Conservation (phyloP, 306 rosid species). For the Trifolium fragiferum region DNA sequence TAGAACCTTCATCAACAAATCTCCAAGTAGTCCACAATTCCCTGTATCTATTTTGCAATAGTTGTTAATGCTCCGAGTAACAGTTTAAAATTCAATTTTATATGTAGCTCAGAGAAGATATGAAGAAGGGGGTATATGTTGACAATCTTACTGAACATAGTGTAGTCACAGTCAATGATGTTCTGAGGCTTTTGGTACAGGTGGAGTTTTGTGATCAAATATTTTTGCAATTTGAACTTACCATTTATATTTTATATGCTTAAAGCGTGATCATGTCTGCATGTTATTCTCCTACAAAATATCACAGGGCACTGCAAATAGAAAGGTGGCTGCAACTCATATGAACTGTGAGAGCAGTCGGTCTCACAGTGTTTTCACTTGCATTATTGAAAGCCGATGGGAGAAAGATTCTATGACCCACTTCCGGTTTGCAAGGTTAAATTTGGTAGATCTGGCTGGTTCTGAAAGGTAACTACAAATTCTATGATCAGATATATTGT, state of each 20-base stretch:
- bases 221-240: constrained; percentile 19
- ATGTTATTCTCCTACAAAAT: constrained; percentile 42
- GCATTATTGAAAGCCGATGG: constrained; percentile 92
- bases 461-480: constrained; percentile 77
- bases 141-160: constrained; percentile 82
- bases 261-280: constrained; percentile 36
- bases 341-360: constrained; percentile 96
- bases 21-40: constrained; percentile 69
- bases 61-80: constrained; percentile 15
- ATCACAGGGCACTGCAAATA: constrained; percentile 84
- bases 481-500: constrained; percentile 17
- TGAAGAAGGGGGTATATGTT: constrained; percentile 95
- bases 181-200: constrained; percentile 85
- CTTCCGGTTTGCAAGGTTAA: constrained; percentile 92
- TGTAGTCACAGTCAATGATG: constrained; percentile 78
- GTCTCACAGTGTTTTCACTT: constrained; percentile 95
- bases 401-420: constrained; percentile 86
- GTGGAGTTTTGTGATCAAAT: constrained; percentile 46
- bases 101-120: constrained; percentile 92
- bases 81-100: constrained; percentile 31
- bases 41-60: constrained; percentile 28
- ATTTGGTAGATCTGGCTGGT: constrained; percentile 95
- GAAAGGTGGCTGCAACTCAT: constrained; percentile 93
- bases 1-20: constrained; percentile 90
- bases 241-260: constrained; percentile 32